Percentiles rank a stretch among this genome's conserved stretches.
These are phyloP conservation scores for Talaromyces verruculosus DNA, from an alignment of 2,329 filamentous ascomycete species.

Conservation along the genomic window DNA sequence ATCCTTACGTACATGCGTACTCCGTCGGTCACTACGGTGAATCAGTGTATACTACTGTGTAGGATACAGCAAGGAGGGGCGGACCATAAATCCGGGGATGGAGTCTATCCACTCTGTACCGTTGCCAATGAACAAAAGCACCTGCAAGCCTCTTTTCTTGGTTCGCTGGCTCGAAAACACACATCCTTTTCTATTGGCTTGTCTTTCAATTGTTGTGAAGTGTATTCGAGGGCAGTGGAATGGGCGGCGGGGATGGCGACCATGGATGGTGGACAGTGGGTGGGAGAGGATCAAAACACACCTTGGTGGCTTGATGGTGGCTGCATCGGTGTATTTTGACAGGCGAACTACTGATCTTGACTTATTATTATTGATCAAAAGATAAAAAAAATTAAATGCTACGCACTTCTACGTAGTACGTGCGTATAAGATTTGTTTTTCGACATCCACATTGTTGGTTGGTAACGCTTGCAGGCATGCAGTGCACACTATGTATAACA, in stretches of 20 bases:
- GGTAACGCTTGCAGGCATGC: not conserved
- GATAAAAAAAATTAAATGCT: not conserved
- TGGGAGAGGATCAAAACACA: conserved; percentile 5
- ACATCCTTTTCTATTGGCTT: not conserved
- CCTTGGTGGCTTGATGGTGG: conserved; percentile 18
- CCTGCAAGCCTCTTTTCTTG: conserved; percentile 4
- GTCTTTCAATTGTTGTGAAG: not conserved
- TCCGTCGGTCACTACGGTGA: too few relatives aligned
- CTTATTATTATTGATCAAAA: not conserved
- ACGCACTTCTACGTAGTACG: not conserved
- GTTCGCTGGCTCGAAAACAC: not conserved
- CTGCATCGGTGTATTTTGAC: conserved; percentile 17
- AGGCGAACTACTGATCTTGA: conserved; percentile 15
- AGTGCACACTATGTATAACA: not conserved
- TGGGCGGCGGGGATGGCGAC: not conserved
- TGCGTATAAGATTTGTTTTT: not conserved
- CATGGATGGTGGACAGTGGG: not conserved
- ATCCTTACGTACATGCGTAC: not conserved
- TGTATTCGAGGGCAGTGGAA: not conserved
- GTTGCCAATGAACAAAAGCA: conserved; percentile 5
- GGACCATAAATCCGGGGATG: conserved; percentile 14
- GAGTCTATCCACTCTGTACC: conserved; percentile 1
- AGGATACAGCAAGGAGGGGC: not conserved
- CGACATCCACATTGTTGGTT: not conserved
- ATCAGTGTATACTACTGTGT: too few relatives aligned